Percentiles rank a stretch among this genome's conserved stretches.
Evolutionary conservation across 164 flowering plant species (phyloP).

Genomic region (Berberis vulgaris): DNA sequence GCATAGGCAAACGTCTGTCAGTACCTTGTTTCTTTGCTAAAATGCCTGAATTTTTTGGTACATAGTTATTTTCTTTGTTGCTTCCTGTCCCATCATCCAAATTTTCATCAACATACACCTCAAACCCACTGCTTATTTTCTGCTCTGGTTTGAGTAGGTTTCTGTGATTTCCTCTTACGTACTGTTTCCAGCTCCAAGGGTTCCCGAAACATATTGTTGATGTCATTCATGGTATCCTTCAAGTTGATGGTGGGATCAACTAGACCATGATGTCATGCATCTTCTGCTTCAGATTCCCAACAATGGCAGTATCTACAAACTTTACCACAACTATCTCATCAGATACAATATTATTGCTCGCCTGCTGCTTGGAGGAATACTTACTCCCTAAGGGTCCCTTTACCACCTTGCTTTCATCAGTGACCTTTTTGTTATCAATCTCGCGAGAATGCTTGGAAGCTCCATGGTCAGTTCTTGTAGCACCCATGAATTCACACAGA

Average conservation of each 20-base stretch:
- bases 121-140: conserved; percentile 24
- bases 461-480: neutral
- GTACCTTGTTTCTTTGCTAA: conserved; percentile 4
- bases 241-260: conserved; percentile 90
- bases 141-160: conserved; percentile 25
- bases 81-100: conserved; percentile 20
- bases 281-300: conserved; percentile 76
- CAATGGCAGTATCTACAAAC: conserved; percentile 64
- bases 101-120: conserved; percentile 57
- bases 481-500: neutral
- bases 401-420: conserved; percentile 1
- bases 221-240: conserved; percentile 85
- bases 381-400: neutral
- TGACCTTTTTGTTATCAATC: neutral
- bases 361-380: conserved; percentile 12
- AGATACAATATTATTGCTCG: conserved; percentile 4
- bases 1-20: conserved; percentile 17
- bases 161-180: conserved; percentile 25
- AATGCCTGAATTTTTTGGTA: neutral
- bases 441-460: neutral
- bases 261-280: conserved; percentile 91
- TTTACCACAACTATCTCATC: conserved; percentile 67
- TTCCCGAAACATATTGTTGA: conserved; percentile 82
- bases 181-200: conserved; percentile 53
- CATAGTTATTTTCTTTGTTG: conserved; percentile 11